Evolutionary conservation across 2,329 filamentous ascomycete genomes (phyloP).

Genomic region (Paracoccidioides brasiliensis): DNA sequence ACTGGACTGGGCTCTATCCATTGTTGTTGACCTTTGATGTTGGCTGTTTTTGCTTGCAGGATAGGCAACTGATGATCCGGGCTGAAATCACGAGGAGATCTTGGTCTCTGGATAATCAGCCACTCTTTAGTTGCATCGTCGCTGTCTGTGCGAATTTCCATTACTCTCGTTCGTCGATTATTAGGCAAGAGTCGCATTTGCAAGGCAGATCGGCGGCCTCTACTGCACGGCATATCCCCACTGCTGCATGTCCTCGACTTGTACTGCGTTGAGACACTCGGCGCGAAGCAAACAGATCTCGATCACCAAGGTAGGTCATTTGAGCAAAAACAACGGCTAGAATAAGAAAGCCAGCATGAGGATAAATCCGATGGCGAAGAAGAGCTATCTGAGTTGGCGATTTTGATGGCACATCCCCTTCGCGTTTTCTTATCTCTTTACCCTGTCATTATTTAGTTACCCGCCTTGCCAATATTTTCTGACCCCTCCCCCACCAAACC

Average conservation of each 20-base stretch:
- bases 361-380: neutral
- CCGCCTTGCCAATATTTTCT: neutral
- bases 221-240: neutral
- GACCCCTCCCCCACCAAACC: neutral
- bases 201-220: neutral
- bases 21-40: neutral
- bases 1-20: neutral
- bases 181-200: neutral
- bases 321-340: neutral
- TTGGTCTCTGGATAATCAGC: neutral
- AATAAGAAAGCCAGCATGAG: neutral
- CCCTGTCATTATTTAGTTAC: neutral
- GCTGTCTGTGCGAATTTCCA: neutral
- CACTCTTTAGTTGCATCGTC: neutral
- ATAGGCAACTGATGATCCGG: neutral
- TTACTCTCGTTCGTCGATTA: neutral
- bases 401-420: neutral
- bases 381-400: neutral
- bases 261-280: neutral
- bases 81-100: neutral
- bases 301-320: constrained; percentile 5
- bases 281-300: neutral
- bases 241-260: neutral
- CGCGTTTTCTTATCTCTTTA: neutral
- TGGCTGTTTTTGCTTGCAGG: neutral